Evolutionary conservation across 371 early-diverging fungal genomes (phyloP).

Genomic region (Mucor sp.): DNA sequence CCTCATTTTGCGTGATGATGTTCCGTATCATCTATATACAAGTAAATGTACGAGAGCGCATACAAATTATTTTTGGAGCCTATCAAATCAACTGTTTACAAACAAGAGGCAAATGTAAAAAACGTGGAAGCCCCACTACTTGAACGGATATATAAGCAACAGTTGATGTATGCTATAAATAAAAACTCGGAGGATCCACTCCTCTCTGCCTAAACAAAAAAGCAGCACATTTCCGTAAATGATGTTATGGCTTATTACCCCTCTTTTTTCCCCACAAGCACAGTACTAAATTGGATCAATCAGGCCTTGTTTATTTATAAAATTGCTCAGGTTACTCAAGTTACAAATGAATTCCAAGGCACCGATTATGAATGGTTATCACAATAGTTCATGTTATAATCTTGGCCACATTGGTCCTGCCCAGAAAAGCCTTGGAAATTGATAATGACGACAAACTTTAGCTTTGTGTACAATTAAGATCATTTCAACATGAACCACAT

Average conservation of each 20-base stretch:
- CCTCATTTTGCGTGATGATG: background rate
- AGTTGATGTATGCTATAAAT: background rate
- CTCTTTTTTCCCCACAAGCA: background rate
- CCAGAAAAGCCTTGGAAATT: background rate
- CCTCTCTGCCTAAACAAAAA: background rate
- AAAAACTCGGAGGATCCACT: background rate
- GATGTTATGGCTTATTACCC: background rate
- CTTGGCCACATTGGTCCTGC: background rate
- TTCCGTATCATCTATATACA: background rate
- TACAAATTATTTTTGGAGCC: background rate
- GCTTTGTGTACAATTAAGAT: background rate
- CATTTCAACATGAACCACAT: background rate
- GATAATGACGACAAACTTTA: background rate
- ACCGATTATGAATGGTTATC: background rate
- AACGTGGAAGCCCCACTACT: background rate
- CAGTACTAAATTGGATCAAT: background rate
- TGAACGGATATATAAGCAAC: too few species aligned
- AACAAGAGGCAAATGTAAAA: background rate
- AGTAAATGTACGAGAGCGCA: background rate
- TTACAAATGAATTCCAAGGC: background rate
- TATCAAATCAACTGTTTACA: background rate
- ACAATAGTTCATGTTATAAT: background rate
- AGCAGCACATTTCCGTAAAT: background rate
- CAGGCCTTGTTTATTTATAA: background rate
- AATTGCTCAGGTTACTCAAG: background rate